These are phyloP conservation scores for Trichoderma sp. DNA, from an alignment of 2,329 filamentous ascomycete genomes.

Conservation along the genomic window DNA sequence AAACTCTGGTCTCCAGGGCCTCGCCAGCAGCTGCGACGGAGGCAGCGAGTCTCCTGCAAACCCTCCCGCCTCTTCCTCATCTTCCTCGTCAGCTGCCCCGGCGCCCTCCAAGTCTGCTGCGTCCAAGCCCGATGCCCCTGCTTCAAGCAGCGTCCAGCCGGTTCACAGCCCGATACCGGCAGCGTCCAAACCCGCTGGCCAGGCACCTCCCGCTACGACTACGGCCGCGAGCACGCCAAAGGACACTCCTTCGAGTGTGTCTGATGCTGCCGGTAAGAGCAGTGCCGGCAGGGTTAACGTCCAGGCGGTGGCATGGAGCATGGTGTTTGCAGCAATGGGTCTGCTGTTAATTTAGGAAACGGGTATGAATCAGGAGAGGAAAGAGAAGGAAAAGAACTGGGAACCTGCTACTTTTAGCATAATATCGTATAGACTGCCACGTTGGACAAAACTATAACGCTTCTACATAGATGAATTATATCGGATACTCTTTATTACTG, in stretches of 20 bases:
- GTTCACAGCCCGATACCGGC: neutral
- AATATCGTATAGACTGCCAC: constrained; percentile 7
- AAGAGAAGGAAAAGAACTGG: neutral
- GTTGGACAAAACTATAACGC: neutral
- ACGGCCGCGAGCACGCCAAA: neutral
- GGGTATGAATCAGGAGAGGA: neutral
- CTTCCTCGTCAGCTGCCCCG: neutral
- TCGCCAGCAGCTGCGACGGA: constrained; percentile 28
- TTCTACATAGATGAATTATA: constrained; percentile 9
- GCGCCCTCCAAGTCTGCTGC: neutral
- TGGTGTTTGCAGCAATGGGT: constrained; percentile 2
- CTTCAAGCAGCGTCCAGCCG: neutral
- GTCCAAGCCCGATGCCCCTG: neutral
- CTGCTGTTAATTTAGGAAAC: neutral
- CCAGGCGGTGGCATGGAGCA: neutral
- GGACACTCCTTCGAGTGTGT: neutral
- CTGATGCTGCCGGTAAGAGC: neutral
- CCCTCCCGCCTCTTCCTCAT: neutral
- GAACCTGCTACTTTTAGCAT: neutral
- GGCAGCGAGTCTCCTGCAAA: neutral
- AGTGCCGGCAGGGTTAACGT: neutral
- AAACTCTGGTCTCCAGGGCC: constrained; percentile 23
- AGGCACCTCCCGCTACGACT: neutral
- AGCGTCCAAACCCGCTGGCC: neutral
- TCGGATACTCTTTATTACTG: neutral